phyloP scores from a whole-genome alignment of 2,329 filamentous ascomycete species.

The Penicillium sp. region DNA sequence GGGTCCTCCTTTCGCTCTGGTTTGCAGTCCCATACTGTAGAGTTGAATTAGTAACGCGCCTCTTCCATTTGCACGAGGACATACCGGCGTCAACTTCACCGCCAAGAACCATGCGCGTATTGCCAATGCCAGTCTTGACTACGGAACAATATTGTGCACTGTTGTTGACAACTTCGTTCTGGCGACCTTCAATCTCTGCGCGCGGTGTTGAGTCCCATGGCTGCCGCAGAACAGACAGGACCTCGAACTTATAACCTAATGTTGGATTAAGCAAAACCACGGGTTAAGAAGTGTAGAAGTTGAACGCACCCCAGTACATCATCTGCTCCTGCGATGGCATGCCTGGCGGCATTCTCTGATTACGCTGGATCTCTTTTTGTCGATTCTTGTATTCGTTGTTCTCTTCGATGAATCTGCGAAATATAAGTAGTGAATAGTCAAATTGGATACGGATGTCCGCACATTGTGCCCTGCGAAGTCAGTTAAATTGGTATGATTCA shows the following conservation, averaged over 20 bases:
- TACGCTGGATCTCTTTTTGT: conserved; percentile 55
- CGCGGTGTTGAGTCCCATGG: conserved; percentile 69
- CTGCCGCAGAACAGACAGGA: conserved; percentile 67
- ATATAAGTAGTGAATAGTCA: not conserved
- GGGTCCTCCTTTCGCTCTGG: conserved; percentile 60
- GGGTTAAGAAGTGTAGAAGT: not conserved
- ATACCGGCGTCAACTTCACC: conserved; percentile 88
- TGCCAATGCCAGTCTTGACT: conserved; percentile 80
- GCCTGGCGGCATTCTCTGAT: conserved; percentile 47
- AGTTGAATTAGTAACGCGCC: conserved; percentile 1
- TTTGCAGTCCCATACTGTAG: conserved; percentile 74
- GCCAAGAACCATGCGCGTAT: conserved; percentile 68
- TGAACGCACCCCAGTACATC: conserved; percentile 74
- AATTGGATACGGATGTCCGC: conserved; percentile 18
- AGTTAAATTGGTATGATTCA: conserved; percentile 16
- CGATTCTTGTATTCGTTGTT: conserved; percentile 68
- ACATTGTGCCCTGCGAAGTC: conserved; percentile 51
- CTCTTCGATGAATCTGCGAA: conserved; percentile 79
- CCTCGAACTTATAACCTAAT: conserved; percentile 93
- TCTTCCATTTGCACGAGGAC: conserved; percentile 18
- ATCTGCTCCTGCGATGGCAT: conserved; percentile 69
- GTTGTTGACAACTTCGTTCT: conserved; percentile 71
- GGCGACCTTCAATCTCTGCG: conserved; percentile 72
- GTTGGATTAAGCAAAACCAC: conserved; percentile 4
- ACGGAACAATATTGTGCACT: conserved; percentile 94